Base-by-base conservation (phyloP, 2,329 filamentous ascomycete species). In the Ceratocystis papillata region DNA sequence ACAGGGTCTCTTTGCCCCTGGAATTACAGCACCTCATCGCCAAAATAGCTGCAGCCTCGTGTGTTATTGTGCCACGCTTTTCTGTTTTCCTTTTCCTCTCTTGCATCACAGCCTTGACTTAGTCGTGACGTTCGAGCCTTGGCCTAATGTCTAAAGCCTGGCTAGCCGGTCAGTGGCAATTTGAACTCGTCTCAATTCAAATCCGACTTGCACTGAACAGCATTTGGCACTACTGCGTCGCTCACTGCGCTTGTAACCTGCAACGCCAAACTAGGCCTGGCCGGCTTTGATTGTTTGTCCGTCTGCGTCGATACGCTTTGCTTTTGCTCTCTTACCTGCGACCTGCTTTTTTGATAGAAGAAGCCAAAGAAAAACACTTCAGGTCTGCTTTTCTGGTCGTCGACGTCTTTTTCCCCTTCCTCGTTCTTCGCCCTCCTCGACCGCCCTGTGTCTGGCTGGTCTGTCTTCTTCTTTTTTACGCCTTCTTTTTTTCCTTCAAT, bases 301-400 rank as follows among this genome's bases (percentile, higher is more conserved):
- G 22, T 22, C 20, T 60, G n/a, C 44, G 15, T 41, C 28, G 62
- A 55, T 66, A 67, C 69, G 63, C 62, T 68, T 68, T 28, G 28
- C 28, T 28, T 28, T 67, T 44, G 66, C 41, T 44, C 53, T 57
- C 55, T 41, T 60, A 5, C 48, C 37, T 17, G 59, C 50, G 41
- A 12, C 53, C 46, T 30, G 53, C 63, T 53, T 61, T 44, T 64
- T 53, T 57, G 25, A 50, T 30, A 64, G 10, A 41, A 12, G 37
- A 41, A 15, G 12, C 3, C 10, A 41, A 41, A 41, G 3, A 41
- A 41, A 41, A 15, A 41, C 10, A 41, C 12, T 41, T 15, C 37
- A 41, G 37, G 37, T 15, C 44, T 62, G 33, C 48, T 28, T 50
- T n/a, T 28, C 61, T 46, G 61, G 61, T 15, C 61, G 37, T 30